Base-by-base conservation (phyloP, 305 asterid species). In the Ilex paraguariensis region DNA sequence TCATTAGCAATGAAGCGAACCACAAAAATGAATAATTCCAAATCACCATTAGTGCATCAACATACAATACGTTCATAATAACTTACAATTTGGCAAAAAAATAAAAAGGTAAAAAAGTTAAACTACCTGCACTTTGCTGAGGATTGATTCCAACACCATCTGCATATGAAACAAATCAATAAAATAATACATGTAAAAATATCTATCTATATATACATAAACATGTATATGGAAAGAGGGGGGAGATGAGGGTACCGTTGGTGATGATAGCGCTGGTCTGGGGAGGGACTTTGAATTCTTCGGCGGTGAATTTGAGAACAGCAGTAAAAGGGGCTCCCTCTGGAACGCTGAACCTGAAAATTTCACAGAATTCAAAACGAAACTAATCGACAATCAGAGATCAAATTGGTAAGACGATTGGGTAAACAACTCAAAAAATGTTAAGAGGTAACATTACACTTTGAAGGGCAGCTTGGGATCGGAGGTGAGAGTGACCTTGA, bases 281-380 rank as follows among this genome's bases (percentile, higher is more conserved):
- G 12, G 96, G 96, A 62, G 97, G 98, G 50, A 92, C 97, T 79
- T 92, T 92, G 83, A 92, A 92, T 92, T 92, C 98, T 78, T 92
- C 98, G 14, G 97, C 96, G 2, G 97, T 93, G 56, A 79, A 92
- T 82, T 92, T 92, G 72, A 92, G 83, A 31, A 89, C 97, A 13
- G 98, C 98, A 1, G 98, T 92, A 66, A 92, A 92, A 14, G 98
- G 96, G 16, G 97, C 97, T 48, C 87, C 98, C 83, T 92, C 98
- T 9, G 98, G 95, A 42, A 92, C 96, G 78, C 97, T 89, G 69
- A 92, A 89, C 64, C 98, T 92, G 79, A 33, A 28, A 53, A 60
- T 45, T 54, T 15, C 21, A 58, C 32, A 9, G 33, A 31, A 54
- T 51, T 17, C 64, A 21, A 9, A 21, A 50, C 49, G 28, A 45